Conservation (phyloP, 345 rosid species). For the Brassica carinata region DNA sequence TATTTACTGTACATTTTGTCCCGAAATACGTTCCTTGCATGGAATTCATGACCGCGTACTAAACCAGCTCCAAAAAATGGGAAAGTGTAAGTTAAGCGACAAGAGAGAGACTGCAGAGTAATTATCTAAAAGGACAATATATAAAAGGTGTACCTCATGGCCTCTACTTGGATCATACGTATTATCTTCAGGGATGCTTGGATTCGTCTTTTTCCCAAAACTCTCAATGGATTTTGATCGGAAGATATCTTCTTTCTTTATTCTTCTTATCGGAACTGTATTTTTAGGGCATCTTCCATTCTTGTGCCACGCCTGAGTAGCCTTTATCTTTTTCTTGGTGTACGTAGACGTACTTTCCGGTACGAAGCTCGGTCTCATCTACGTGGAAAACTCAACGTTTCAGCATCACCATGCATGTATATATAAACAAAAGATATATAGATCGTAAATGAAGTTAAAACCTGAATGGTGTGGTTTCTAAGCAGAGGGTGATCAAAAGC, state of each 20-base stretch:
- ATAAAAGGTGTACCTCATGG: constrained; percentile 14
- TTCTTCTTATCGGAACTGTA: constrained; percentile 61
- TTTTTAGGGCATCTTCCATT: constrained; percentile 53
- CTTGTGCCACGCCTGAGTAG: constrained; percentile 54
- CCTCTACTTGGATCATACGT: constrained; percentile 14
- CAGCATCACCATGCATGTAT: background rate
- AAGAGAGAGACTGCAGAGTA: background rate
- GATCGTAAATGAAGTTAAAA: background rate
- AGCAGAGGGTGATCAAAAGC: constrained; percentile 45
- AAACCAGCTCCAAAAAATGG: background rate
- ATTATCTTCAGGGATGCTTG: background rate
- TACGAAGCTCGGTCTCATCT: constrained; percentile 58
- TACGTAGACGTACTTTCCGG: constrained; percentile 52
- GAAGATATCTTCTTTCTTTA: constrained; percentile 50
- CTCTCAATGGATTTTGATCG: constrained; percentile 44
- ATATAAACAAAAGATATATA: background rate
- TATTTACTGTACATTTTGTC: constrained; percentile 50
- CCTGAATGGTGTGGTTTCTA: constrained; percentile 44
- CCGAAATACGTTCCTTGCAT: constrained; percentile 51
- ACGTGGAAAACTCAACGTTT: background rate
- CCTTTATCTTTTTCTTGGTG: constrained; percentile 9
- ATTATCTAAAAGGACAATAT: background rate
- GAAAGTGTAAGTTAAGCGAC: background rate
- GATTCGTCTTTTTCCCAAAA: constrained; percentile 12
- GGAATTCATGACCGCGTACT: constrained; percentile 50